These are phyloP conservation scores for Magnaporthiopsis rhizophila DNA, from an alignment of 2,329 filamentous ascomycete genomes.

Conservation along the genomic window DNA sequence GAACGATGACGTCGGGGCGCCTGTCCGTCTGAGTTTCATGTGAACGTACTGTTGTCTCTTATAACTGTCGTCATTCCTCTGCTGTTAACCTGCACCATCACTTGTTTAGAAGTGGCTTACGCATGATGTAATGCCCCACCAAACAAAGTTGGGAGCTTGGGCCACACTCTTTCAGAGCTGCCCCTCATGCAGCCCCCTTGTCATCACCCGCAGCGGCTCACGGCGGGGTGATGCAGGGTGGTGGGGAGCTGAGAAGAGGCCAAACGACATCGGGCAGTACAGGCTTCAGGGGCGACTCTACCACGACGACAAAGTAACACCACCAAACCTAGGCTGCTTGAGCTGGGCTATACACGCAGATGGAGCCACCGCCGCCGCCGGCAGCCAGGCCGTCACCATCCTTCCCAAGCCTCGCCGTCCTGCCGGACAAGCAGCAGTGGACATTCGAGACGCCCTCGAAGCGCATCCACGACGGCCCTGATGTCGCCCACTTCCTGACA, in stretches of 20 bases:
- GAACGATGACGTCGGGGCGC: background rate
- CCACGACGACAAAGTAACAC: background rate
- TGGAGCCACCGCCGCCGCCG: constrained; percentile 5
- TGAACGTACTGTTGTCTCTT: no score
- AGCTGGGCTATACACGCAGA: background rate
- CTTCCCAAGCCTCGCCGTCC: constrained; percentile 33
- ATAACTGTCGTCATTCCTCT: no score
- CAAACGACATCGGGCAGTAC: background rate
- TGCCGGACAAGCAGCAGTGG: constrained; percentile 41
- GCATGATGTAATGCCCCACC: background rate
- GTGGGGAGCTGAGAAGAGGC: background rate
- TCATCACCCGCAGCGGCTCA: background rate
- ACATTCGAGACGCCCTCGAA: constrained; percentile 65
- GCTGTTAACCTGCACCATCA: no score
- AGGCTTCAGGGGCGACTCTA: background rate
- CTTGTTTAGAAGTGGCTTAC: no score
- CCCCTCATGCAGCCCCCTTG: background rate
- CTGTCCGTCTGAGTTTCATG: no score
- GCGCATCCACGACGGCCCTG: constrained; percentile 73
- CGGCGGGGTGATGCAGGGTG: background rate
- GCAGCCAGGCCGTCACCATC: background rate
- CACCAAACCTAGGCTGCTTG: background rate
- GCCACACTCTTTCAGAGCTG: background rate
- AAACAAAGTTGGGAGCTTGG: background rate
- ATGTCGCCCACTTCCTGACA: constrained; percentile 72